phyloP scores from a whole-genome alignment of 2,329 filamentous ascomycete species.

The Penicillium thymicola region DNA sequence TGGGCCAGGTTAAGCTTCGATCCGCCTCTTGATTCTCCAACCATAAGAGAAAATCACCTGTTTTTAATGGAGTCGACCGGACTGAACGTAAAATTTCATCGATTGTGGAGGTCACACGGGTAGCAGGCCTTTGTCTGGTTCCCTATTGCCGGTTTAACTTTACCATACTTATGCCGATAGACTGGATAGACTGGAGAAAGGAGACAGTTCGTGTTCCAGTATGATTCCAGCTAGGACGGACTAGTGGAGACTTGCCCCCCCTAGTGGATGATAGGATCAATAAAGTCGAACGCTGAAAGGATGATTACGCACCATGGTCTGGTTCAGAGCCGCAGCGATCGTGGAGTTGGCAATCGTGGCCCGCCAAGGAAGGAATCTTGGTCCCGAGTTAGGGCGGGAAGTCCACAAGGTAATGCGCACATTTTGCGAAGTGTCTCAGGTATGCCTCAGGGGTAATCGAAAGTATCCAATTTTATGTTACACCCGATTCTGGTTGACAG shows the following conservation, averaged over 20 bases:
- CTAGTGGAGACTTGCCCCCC: conserved; percentile 2
- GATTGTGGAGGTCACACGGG: not conserved
- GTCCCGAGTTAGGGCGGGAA: conserved; percentile 1
- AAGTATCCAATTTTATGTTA: not conserved
- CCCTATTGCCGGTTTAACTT: not conserved
- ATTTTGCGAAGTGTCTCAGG: not conserved
- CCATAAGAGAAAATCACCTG: not conserved
- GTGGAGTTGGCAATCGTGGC: conserved; percentile 1
- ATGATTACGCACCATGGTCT: conserved; percentile 3
- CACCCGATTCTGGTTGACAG: not conserved
- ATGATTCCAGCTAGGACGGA: not conserved
- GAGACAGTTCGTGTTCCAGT: not conserved
- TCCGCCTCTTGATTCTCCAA: not conserved
- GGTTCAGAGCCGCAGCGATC: conserved; percentile 16
- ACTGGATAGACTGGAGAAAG: not conserved
- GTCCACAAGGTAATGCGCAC: not conserved
- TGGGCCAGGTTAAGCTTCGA: conserved; percentile 14
- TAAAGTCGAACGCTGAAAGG: conserved; percentile 1
- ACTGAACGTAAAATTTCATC: not conserved
- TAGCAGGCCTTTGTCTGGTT: not conserved
- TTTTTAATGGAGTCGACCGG: not conserved
- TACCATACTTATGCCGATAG: too few relatives aligned
- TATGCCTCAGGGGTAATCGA: not conserved
- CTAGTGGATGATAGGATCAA: conserved; percentile 1
- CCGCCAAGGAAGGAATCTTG: conserved; percentile 5